phyloP scores from a whole-genome alignment of 768 basidiomycete genomes.

The Zangia roseola region DNA sequence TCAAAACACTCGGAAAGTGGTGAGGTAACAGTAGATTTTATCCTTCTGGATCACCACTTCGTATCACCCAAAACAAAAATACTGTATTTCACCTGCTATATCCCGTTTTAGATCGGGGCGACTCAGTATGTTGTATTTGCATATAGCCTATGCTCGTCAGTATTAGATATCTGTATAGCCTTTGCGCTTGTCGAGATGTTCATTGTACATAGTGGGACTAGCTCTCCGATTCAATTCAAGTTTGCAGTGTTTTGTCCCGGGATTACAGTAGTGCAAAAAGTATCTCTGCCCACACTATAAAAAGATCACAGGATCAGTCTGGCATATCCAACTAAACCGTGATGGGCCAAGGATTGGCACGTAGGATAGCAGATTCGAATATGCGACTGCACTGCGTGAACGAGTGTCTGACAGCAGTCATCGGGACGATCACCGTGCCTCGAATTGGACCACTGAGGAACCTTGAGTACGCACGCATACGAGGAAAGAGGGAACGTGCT shows the following conservation, averaged over 20 bases:
- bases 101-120: not conserved
- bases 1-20: conserved; percentile 44
- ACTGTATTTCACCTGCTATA: conserved; percentile 9
- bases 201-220: not conserved
- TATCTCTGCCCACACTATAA: not conserved
- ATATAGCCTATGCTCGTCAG: conserved; percentile 22
- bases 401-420: not conserved
- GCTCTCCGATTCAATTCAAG: too few species aligned
- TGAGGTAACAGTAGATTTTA: conserved; percentile 19
- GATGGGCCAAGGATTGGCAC: not conserved
- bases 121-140: conserved; percentile 16
- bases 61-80: not conserved
- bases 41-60: not conserved
- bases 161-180: conserved; percentile 1
- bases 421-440: conserved; percentile 26
- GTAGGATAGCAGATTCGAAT: not conserved
- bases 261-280: too few species aligned
- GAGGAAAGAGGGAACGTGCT: conserved; percentile 30
- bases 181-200: not conserved
- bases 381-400: not conserved
- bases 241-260: too few species aligned
- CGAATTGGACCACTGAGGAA: conserved; percentile 33
- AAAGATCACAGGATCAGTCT: too few species aligned
- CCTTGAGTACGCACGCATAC: not conserved
- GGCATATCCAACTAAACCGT: not conserved